Percentiles rank a stretch among this genome's conserved stretches.
phyloP scores from a whole-genome alignment of 352 stramenopile genomes.

The Phytophthora uliginosa region DNA sequence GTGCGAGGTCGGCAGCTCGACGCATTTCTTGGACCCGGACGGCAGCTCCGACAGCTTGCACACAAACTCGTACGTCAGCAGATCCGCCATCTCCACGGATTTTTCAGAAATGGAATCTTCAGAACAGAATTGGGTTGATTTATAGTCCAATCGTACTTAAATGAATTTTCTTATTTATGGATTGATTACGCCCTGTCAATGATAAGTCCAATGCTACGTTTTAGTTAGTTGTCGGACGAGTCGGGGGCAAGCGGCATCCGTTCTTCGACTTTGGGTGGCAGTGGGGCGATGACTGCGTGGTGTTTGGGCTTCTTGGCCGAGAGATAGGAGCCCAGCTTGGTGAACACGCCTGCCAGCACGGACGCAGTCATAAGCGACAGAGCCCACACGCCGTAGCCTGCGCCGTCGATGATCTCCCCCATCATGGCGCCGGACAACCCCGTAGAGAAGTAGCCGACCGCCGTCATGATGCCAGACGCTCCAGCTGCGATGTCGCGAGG shows the following conservation, averaged over 20 bases:
- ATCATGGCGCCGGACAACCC: conserved; percentile 46
- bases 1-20: conserved; percentile 67
- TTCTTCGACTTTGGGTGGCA: conserved; percentile 33
- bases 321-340: conserved; percentile 56
- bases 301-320: conserved; percentile 51
- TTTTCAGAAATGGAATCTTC: conserved; percentile 1
- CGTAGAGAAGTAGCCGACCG: conserved; percentile 64
- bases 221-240: conserved; percentile 3
- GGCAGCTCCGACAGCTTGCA: conserved; percentile 73
- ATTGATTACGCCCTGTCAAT: conserved; percentile 10
- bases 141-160: conserved; percentile 18
- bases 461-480: conserved; percentile 64
- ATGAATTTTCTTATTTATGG: not conserved
- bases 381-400: conserved; percentile 58
- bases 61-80: conserved; percentile 75
- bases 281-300: conserved; percentile 44
- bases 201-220: conserved; percentile 13
- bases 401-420: conserved; percentile 53
- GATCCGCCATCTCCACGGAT: conserved; percentile 27
- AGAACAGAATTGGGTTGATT: not conserved
- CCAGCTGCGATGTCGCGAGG: conserved; percentile 66
- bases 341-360: conserved; percentile 60
- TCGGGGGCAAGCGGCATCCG: conserved; percentile 14
- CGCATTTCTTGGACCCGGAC: conserved; percentile 60
- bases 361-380: conserved; percentile 61